Evolutionary conservation across 495 filamentous ascomycete species (phyloP), one percentile per base, ranked within the genome.

Genomic region (Podospora bellae-mahoneyi): DNA sequence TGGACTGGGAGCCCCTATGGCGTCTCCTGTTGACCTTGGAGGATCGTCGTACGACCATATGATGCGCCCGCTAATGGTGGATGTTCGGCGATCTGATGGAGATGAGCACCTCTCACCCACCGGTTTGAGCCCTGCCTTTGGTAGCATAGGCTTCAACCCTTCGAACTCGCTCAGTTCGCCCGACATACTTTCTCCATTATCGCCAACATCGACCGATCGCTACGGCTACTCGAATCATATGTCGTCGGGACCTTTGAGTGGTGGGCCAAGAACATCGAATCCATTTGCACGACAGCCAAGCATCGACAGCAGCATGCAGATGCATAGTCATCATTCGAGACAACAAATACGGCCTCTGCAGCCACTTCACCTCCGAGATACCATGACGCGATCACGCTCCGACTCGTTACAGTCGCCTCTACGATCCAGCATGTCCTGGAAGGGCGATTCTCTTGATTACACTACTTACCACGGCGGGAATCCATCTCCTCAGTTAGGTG

Each of bases 391-490:
- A 66, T 85, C 85, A 18, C 78, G 86, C 65, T 83, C 84, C 18
- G 87, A 89, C 64, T 85, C 81, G 59, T 72, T 87, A 28, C 85
- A 87, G 66, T 86, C 86, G 16, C 87, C 87, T 1, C 74, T 88
- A 59, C 81, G 85, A 64, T 82, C 86, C 60, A 87, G 84, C 70
- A 86, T 86, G 79, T 85, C 85, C 16, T 89, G 87, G 84, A 87
- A 87, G 73, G 85, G 82, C 20, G 84, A 85, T 68, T 80, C 85
- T 0, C 80, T 87, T 56, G 85, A 88, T 61, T 87, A 87, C 70
- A 80, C 77, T 9, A 79, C 77, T 1, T 84, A 83, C 66, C 77
- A 82, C 23, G 70, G 66, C 16, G 77, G 78, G 16, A 77, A 75
- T 55, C 72, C 75, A 19, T 85, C 82, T 65, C 79, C 84, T 7